These are phyloP conservation scores for Betula pendula DNA, from an alignment of 306 rosid species.

Conservation along the genomic window DNA sequence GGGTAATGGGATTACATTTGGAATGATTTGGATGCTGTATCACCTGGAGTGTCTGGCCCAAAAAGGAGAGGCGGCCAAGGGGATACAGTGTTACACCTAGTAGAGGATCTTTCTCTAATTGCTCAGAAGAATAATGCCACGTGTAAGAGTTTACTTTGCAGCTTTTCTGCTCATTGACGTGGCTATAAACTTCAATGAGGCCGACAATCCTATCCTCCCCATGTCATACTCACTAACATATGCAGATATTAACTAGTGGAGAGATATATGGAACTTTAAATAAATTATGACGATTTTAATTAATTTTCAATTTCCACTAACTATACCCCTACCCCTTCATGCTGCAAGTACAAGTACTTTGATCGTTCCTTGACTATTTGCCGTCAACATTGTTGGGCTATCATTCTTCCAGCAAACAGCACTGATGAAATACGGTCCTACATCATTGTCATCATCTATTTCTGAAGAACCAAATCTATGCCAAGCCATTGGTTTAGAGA, in stretches of 20 bases:
- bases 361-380: slow-evolving; percentile 93
- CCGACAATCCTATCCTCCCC: background rate
- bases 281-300: background rate
- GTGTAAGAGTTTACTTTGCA: background rate
- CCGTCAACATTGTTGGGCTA: slow-evolving; percentile 87
- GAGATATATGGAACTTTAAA: background rate
- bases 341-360: slow-evolving; percentile 94
- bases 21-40: too few relatives aligned
- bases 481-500: slow-evolving; percentile 80
- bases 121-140: background rate
- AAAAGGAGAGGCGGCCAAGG: background rate
- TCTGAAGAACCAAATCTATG: slow-evolving; percentile 83
- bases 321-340: slow-evolving; percentile 6
- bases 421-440: slow-evolving; percentile 81
- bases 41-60: background rate
- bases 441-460: slow-evolving; percentile 70
- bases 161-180: background rate
- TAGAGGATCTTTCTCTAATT: background rate
- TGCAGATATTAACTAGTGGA: background rate
- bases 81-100: background rate
- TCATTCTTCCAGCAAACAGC: slow-evolving; percentile 98
- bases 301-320: background rate
- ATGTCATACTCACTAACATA: background rate
- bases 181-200: background rate
- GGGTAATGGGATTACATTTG: too few relatives aligned